Conservation (phyloP, 2,329 filamentous ascomycete genomes). For the Aspergillus pseudotamarii region DNA sequence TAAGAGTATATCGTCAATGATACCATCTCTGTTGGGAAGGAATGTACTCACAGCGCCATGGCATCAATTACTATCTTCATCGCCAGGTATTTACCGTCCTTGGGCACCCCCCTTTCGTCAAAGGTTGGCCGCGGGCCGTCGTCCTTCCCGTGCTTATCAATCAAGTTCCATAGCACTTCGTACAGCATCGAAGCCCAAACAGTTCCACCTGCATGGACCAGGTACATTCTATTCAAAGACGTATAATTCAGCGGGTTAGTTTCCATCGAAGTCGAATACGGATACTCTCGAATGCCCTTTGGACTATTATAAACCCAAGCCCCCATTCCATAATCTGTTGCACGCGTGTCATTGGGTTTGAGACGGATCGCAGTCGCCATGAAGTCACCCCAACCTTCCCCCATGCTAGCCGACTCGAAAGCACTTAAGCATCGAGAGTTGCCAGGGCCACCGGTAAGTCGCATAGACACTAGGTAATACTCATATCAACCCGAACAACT, state of each 20-base stretch:
- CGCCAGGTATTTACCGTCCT: slow-evolving; percentile 17
- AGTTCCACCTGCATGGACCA: slow-evolving; percentile 14
- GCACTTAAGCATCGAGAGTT: slow-evolving; percentile 16
- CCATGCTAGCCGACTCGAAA: slow-evolving; percentile 18
- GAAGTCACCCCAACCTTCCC: slow-evolving; percentile 22
- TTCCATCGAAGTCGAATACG: slow-evolving; percentile 14
- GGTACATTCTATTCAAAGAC: slow-evolving; percentile 7
- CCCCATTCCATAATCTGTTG: slow-evolving; percentile 13
- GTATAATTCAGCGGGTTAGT: slow-evolving; percentile 16
- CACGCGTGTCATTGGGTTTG: slow-evolving; percentile 13
- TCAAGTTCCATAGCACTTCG: slow-evolving; percentile 20
- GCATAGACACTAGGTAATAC: slow-evolving; percentile 13
- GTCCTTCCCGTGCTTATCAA: slow-evolving; percentile 19
- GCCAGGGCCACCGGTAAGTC: slow-evolving; percentile 18
- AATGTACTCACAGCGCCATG: slow-evolving; percentile 17
- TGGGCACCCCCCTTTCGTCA: background rate
- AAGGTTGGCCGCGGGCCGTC: slow-evolving; percentile 9
- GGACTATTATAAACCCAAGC: slow-evolving; percentile 9
- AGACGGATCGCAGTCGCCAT: slow-evolving; percentile 18
- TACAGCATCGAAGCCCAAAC: slow-evolving; percentile 20
- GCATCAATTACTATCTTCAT: slow-evolving; percentile 21
- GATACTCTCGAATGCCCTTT: slow-evolving; percentile 12
- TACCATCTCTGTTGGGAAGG: too few species aligned
- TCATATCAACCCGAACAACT: background rate
- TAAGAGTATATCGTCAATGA: background rate